Evolutionary conservation across 78 protist species (phyloP).

Genomic region (Dictyostelium intermedium): DNA sequence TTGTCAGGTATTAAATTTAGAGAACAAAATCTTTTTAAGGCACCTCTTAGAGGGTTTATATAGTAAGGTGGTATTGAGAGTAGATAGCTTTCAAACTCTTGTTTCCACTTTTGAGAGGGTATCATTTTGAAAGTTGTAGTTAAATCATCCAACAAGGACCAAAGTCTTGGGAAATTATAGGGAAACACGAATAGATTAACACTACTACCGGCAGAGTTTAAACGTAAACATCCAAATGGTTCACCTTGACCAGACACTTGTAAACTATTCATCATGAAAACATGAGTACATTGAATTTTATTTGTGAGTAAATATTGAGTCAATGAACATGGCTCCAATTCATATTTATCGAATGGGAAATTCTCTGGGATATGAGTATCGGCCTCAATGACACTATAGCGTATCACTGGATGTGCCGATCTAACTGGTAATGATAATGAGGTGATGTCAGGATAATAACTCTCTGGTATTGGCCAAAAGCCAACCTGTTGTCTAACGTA

Average conservation of each 20-base stretch:
- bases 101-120: constrained; percentile 70
- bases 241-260: constrained; percentile 52
- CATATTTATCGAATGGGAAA: constrained; percentile 80
- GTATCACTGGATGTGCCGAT: constrained; percentile 65
- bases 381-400: constrained; percentile 17
- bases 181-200: constrained; percentile 62
- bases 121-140: neutral
- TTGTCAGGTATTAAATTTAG: constrained; percentile 33
- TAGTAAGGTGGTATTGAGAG: constrained; percentile 69
- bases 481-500: constrained; percentile 12
- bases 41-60: constrained; percentile 32
- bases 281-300: constrained; percentile 30
- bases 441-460: constrained; percentile 41
- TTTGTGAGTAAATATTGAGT: constrained; percentile 9
- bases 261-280: constrained; percentile 20
- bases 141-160: constrained; percentile 43
- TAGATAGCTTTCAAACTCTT: constrained; percentile 64
- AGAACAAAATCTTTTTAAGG: constrained; percentile 39
- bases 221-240: constrained; percentile 72
- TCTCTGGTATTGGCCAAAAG: constrained; percentile 72
- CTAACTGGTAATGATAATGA: neutral
- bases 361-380: constrained; percentile 74
- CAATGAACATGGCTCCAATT: constrained; percentile 61
- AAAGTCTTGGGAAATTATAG: constrained; percentile 60
- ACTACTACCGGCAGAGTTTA: constrained; percentile 41